Evolutionary conservation across 495 filamentous ascomycete species (phyloP).

Genomic region (Astrocystis sublimbata): DNA sequence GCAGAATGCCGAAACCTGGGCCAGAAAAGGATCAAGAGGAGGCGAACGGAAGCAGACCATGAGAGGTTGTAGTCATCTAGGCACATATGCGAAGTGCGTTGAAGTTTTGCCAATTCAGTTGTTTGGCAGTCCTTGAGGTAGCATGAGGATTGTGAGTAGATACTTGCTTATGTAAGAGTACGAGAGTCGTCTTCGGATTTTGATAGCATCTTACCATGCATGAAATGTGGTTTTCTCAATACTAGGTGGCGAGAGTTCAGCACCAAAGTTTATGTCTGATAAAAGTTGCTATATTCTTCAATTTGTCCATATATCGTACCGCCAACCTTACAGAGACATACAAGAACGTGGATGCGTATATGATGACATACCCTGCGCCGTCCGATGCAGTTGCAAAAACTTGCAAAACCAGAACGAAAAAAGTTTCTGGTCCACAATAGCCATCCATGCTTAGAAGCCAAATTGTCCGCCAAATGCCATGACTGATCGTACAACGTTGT

Average conservation of each 20-base stretch:
- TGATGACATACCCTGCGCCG: constrained; percentile 14
- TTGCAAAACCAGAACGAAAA: background rate
- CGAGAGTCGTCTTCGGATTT: too few relatives aligned
- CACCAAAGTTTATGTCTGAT: background rate
- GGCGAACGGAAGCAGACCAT: too few relatives aligned
- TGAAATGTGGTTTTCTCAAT: background rate
- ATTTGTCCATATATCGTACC: background rate
- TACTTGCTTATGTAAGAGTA: too few relatives aligned
- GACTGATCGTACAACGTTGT: constrained; percentile 1
- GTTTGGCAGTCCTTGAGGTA: too few relatives aligned
- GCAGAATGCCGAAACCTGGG: too few relatives aligned
- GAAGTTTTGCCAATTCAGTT: too few relatives aligned
- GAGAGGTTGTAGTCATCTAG: too few relatives aligned
- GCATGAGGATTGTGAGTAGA: too few relatives aligned
- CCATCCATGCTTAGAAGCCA: background rate
- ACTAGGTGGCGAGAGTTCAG: background rate
- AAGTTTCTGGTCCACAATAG: background rate
- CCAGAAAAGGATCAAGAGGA: too few relatives aligned
- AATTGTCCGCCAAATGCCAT: background rate
- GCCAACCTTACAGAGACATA: background rate
- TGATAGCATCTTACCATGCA: too few relatives aligned
- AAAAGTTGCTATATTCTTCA: background rate
- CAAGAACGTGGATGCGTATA: constrained; percentile 5
- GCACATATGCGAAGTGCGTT: too few relatives aligned
- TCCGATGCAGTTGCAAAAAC: constrained; percentile 14